These are phyloP conservation scores for Amphibolis antarctica DNA, from an alignment of 106 monocot genomes.

Conservation along the genomic window DNA sequence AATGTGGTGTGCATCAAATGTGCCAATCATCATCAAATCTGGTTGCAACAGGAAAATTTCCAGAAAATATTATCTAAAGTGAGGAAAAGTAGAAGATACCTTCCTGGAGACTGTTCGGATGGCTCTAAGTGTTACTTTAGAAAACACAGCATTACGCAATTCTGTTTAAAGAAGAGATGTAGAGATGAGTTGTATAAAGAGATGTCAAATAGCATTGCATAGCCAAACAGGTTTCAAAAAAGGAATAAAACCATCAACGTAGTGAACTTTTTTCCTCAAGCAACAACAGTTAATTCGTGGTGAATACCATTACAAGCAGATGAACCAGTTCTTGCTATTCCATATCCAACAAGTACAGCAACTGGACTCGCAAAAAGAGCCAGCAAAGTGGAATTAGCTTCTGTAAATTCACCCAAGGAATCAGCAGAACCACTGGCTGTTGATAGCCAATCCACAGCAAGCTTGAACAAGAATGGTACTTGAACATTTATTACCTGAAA, in stretches of 20 bases:
- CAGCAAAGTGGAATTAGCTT: conserved; percentile 65
- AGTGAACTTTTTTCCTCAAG: neutral
- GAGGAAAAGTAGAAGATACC: no score
- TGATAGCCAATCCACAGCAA: conserved; percentile 97
- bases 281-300: neutral
- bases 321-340: conserved; percentile 81
- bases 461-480: conserved; percentile 97
- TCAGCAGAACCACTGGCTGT: conserved; percentile 37
- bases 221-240: neutral
- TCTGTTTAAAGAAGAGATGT: conserved; percentile 33
- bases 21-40: no score
- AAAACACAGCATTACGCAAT: conserved; percentile 88
- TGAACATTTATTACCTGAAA: conserved; percentile 95
- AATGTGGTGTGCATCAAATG: no score
- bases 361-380: conserved; percentile 85
- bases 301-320: conserved; percentile 88
- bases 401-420: conserved; percentile 54
- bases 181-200: conserved; percentile 1
- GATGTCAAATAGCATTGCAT: neutral
- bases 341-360: conserved; percentile 94
- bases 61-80: neutral
- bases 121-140: conserved; percentile 86
- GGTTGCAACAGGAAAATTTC: no score
- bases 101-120: conserved; percentile 90
- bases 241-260: neutral